Base-by-base conservation (phyloP, 2,329 filamentous ascomycete species). In the Pyrenochaeta sp. region DNA sequence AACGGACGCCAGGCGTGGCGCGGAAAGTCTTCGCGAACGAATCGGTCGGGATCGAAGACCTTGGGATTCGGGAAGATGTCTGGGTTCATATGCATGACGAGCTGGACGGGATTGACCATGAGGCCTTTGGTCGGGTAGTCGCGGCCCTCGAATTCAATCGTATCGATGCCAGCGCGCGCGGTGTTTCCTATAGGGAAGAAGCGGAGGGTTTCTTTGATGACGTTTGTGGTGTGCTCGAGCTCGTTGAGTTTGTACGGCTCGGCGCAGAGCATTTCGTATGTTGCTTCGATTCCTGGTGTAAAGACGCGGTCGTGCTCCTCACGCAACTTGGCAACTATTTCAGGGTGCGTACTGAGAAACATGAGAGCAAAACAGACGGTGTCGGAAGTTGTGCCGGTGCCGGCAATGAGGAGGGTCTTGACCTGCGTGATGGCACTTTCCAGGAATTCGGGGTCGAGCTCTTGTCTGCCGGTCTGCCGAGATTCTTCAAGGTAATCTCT, bases 1-100 rank as follows among this genome's bases (percentile, higher is more conserved):
- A 85, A 85, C 0, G 78, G 72, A 7, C 81, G 74, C 73, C 74
- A 85, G 1, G 80, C 79, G 41, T 75, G 74, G 35, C 76, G 74
- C 32, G 14, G 69, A 60, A 55, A 73, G 60, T 53, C 72, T 44
- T 63, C 51, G 22, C 78, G 75, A 15, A 69, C 38, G 20, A 65
- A 74, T 1, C 66, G 65, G 22, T 74, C 64, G 0, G 74, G 67
- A 29, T 66, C 60, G 41, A 67, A 69, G 2, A 13, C 19, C 2
- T 5, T 42, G 38, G 43, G 41, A 36, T 61, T 69, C 42, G 61
- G 48, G 36, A 67, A 67, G 14, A 61, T 35, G 0, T 47, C 22
- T 6, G 47, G 51, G 31, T 60, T 50, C 52, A 53, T 53, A 20
- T 76, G 73, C 51, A 74, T 63, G 6, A 67, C 60, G 10, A 70